A percentile compares a stretch with the other conserved stretches of the same genome.
Conservation (phyloP, 2,329 filamentous ascomycete species). For the Elsinoe perseae region DNA sequence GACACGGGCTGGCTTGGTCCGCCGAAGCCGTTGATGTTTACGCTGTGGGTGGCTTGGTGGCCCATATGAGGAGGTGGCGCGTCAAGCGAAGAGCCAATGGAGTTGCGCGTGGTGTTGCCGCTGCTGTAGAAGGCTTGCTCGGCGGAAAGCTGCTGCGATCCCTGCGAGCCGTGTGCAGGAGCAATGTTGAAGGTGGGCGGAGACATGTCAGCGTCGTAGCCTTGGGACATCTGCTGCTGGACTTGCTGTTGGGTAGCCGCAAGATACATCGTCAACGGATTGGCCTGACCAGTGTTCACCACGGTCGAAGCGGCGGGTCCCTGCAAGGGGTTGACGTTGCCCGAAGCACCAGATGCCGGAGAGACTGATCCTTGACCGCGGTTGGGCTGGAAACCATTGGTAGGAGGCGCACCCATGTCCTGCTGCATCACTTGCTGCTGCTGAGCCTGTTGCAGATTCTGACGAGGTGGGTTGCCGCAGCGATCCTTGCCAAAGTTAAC, state of each 20-base stretch:
- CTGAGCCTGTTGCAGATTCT: constrained; percentile 55
- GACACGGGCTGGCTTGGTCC: constrained; percentile 24
- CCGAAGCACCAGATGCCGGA: constrained; percentile 47
- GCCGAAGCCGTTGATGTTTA: constrained; percentile 42
- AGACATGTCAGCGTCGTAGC: constrained; percentile 25
- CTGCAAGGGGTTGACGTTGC: constrained; percentile 54
- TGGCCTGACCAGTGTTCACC: constrained; percentile 70
- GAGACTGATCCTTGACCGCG: constrained; percentile 53
- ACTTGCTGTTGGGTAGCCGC: constrained; percentile 53
- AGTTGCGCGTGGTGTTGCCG: constrained; percentile 50
- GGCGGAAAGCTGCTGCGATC: constrained; percentile 47
- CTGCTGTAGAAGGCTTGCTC: constrained; percentile 75
- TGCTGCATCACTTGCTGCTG: constrained; percentile 59
- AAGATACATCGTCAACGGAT: constrained; percentile 91
- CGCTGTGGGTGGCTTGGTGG: constrained; percentile 46
- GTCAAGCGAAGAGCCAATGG: constrained; percentile 25
- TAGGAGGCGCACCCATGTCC: constrained; percentile 51
- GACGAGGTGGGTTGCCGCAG: constrained; percentile 90
- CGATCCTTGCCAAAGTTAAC: constrained; percentile 99
- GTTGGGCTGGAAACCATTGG: constrained; percentile 51
- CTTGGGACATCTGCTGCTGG: constrained; percentile 46
- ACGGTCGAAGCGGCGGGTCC: constrained; percentile 62
- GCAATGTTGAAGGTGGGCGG: constrained; percentile 34
- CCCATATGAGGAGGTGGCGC: constrained; percentile 39
- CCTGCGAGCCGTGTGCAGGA: constrained; percentile 50